Evolutionary conservation across 352 stramenopile genomes (phyloP), one percentile per base, ranked within the genome.

Genomic region (Plasmopara viticola): DNA sequence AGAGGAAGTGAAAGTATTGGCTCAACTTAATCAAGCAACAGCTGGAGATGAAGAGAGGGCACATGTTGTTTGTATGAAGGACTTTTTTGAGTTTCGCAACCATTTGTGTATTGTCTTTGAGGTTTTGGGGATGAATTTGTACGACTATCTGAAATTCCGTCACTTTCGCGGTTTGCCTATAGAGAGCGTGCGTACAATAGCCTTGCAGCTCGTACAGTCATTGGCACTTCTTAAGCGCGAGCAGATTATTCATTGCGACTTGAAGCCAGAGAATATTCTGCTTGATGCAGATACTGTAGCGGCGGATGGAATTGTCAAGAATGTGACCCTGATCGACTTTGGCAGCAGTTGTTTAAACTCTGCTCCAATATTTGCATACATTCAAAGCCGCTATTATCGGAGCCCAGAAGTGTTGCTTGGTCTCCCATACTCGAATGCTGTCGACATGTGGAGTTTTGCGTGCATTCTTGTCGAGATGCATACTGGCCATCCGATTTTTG

Each of bases 21-120:
- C 80, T 28, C 68, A 65, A 29, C 60, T 63, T 10, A 51, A 64
- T 33, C 51, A 30, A 40, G 81, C 80, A 50, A 52, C 38, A 47
- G 42, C 37, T 17, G 56, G 51, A 42, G 61, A 60, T 1, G 64
- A 74, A 9, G 60, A 78, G 1, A 60, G 9, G 5, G 30, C 65
- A 37, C 74, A 87, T 45, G 86, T 98, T 30, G 87, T 99, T 17
- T 66, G 82, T 17, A 84, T 99, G 56, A 60, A 94, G 15, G 93
- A 95, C 35, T 90, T 87, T 48, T 99, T 99, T 68, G 61, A 87
- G 51, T 95, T 98, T 69, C 78, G 92, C 6, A 79, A 84, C 48
- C 97, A 99, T 67, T 63, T 98, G 31, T 99, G 95, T 65, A 77
- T 99, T 31, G 90, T 96, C 5, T 99, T 99, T 68, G 94, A 99